Conservation (phyloP, 1,284 basidiomycete species). For the Apiotrichum siamense region DNA sequence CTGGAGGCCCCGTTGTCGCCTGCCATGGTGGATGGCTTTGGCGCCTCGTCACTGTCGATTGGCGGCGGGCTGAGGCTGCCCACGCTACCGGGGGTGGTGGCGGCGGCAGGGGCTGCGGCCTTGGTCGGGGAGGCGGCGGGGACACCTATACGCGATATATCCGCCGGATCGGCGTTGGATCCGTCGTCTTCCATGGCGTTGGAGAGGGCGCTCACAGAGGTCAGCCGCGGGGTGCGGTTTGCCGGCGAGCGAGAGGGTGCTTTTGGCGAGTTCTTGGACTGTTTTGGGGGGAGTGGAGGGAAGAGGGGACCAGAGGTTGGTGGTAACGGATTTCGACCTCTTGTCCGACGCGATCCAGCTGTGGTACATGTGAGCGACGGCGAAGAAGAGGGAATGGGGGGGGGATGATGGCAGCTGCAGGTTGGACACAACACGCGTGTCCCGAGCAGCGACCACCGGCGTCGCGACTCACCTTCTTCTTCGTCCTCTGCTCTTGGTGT, state of each 20-base stretch:
- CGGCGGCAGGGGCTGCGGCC: neutral
- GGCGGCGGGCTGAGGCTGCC: slow-evolving; percentile 26
- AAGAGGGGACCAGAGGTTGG: slow-evolving; percentile 42
- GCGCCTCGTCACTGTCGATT: slow-evolving; percentile 22
- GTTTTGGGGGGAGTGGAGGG: slow-evolving; percentile 44
- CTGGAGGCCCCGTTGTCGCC: neutral
- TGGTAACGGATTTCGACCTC: slow-evolving; percentile 40
- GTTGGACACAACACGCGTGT: neutral
- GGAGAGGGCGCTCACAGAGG: slow-evolving; percentile 20
- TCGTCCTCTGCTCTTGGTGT: slow-evolving; percentile 21
- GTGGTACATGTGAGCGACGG: neutral
- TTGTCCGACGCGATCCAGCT: slow-evolving; percentile 32
- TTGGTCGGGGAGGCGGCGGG: neutral
- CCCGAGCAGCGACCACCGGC: too few species aligned
- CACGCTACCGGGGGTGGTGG: neutral
- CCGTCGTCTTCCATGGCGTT: slow-evolving; percentile 18
- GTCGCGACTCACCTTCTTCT: slow-evolving; percentile 21
- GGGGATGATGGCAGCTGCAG: too few species aligned
- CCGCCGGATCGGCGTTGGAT: neutral
- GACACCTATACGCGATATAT: neutral
- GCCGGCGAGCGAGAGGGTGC: slow-evolving; percentile 18
- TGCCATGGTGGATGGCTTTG: neutral
- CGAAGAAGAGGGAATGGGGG: neutral
- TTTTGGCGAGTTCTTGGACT: slow-evolving; percentile 33
- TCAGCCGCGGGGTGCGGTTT: slow-evolving; percentile 4